Evolutionary conservation across 352 stramenopile species (phyloP).

Genomic region (Pythium guiyangense): DNA sequence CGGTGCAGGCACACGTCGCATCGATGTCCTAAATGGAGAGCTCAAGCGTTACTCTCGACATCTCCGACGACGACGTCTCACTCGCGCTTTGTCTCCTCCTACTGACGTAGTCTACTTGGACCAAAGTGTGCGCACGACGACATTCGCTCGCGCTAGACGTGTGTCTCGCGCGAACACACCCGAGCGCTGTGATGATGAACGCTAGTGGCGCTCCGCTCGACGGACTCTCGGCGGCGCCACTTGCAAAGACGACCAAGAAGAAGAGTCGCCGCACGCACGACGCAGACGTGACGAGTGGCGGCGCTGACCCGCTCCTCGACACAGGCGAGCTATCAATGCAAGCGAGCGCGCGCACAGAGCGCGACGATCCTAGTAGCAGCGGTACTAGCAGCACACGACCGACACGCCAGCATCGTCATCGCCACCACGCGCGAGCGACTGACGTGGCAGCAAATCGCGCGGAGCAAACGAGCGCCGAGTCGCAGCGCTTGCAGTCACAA

Average conservation of each 20-base stretch:
- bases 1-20: no score
- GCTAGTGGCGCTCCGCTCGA: not conserved
- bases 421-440: not conserved
- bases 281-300: not conserved
- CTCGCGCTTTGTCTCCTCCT: no score
- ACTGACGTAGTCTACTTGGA: no score
- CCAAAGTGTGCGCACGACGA: no score
- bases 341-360: not conserved
- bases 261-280: slow-evolving; percentile 20
- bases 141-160: no score
- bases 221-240: not conserved
- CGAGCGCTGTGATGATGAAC: not conserved
- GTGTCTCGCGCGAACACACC: no score
- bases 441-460: not conserved
- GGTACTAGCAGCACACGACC: not conserved
- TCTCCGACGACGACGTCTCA: no score
- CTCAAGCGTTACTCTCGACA: no score
- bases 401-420: not conserved
- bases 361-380: not conserved
- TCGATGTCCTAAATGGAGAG: no score
- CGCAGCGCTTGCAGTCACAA: slow-evolving; percentile 1
- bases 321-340: not conserved
- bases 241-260: not conserved
- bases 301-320: not conserved
- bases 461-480: not conserved